These are phyloP conservation scores for Tothia fuscella DNA, from an alignment of 2,329 filamentous ascomycete genomes.

Conservation along the genomic window DNA sequence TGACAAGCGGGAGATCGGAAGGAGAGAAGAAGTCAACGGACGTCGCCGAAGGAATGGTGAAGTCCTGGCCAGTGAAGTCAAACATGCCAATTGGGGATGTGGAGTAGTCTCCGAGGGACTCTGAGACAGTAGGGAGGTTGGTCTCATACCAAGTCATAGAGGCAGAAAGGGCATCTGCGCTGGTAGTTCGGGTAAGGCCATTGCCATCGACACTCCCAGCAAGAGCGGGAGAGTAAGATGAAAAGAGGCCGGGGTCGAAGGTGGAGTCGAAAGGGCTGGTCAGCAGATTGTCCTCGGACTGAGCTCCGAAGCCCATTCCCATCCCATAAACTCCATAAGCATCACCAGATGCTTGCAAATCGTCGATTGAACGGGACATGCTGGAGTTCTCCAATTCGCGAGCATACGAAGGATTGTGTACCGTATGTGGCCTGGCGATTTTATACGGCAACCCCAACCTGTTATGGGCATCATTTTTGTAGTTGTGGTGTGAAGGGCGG, in stretches of 20 bases:
- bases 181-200: background rate
- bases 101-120: conserved; percentile 20
- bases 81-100: conserved; percentile 19
- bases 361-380: conserved; percentile 7
- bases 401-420: conserved; percentile 2
- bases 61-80: conserved; percentile 21
- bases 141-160: conserved; percentile 4
- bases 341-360: too few relatives aligned
- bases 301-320: background rate
- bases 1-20: conserved; percentile 27
- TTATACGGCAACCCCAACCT: conserved; percentile 49
- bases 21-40: conserved; percentile 25
- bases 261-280: background rate
- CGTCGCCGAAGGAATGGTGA: conserved; percentile 10
- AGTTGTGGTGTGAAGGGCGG: conserved; percentile 53
- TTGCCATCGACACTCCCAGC: conserved; percentile 1
- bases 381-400: background rate
- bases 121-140: background rate
- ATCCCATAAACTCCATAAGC: too few relatives aligned
- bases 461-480: conserved; percentile 50
- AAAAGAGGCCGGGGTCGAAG: background rate
- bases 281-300: background rate
- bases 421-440: conserved; percentile 13
- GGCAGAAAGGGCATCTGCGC: conserved; percentile 4
- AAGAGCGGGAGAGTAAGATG: background rate